Evolutionary conservation across 1,284 basidiomycete genomes (phyloP), one percentile per base, ranked within the genome.

Genomic region (Thelephora terrestris): DNA sequence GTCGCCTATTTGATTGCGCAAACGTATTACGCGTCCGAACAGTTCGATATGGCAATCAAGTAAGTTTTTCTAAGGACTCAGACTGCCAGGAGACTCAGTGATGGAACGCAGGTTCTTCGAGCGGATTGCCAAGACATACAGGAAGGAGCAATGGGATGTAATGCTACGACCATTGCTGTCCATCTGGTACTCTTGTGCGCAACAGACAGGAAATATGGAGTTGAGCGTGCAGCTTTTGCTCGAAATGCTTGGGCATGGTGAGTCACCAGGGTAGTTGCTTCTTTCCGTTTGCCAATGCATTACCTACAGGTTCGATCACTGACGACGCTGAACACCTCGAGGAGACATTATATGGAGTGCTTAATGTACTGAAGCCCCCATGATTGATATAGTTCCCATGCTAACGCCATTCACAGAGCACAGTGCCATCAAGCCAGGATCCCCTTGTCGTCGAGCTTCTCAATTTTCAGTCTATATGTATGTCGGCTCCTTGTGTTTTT

Each of bases 1-100:
- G 84, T 96, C 40, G 91, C 91, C 2, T 85, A 79, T 63, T 78
- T 82, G 35, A 93, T 95, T 43, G 91, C 91, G 0, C 76, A 85
- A 52, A 86, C 86, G 1, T 92, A 96, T 61, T 76, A 77, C 50
- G 73, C 80, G 9, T 78, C 78, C 10, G 79, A 78, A 0, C 90
- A 92, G 60, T 82, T 83, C 56, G 87, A 90, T 47, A 78, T 89
- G 73, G 90, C 90, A 6, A 76, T 91, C 59, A 75, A 79, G 87
- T 89, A 49, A 47, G 71, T 58, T 7, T 4, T 36, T 36, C 37
- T 5, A 46, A 18, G 1, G 23, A 7, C 7, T 38, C 45, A 20
- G 7, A 5, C 34, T 24, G 18, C 40, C 5, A 24, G 46, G 10
- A 42, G 29, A 43, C 35, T n/a, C 34, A 49, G 38, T 35, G 43